Conservation (phyloP, 306 rosid species). For the Casuarina cunninghamiana region DNA sequence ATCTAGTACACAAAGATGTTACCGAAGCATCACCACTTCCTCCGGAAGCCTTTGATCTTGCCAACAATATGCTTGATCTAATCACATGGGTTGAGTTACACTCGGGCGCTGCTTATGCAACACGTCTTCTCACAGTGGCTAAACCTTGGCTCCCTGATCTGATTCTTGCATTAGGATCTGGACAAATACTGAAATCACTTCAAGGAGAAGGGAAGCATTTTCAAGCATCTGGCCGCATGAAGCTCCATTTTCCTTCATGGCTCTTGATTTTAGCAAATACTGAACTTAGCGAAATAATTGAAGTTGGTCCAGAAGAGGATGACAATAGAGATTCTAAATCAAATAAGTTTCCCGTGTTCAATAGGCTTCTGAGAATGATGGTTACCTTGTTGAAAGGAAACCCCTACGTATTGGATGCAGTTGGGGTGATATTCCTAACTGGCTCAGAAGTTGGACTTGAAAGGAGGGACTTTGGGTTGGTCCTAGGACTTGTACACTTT, state of each 20-base stretch:
- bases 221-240: conserved; percentile 24
- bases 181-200: too few relatives aligned
- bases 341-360: conserved; percentile 47
- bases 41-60: conserved; percentile 52
- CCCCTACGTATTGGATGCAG: conserved; percentile 47
- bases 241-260: too few relatives aligned
- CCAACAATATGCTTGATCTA: conserved; percentile 66
- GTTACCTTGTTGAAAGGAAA: conserved; percentile 53
- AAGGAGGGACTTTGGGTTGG: conserved; percentile 51
- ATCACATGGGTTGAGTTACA: conserved; percentile 53
- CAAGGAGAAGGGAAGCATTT: conserved; percentile 27
- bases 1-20: conserved; percentile 42
- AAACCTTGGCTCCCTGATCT: too few relatives aligned
- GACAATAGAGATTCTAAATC: conserved; percentile 27
- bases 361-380: conserved; percentile 50
- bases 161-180: too few relatives aligned
- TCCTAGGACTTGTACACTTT: conserved; percentile 69
- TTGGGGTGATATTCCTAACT: conserved; percentile 62
- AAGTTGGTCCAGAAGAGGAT: conserved; percentile 42
- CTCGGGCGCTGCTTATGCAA: conserved; percentile 62
- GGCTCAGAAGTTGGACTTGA: conserved; percentile 61
- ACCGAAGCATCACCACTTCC: conserved; percentile 41
- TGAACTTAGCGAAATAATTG: conserved; percentile 13
- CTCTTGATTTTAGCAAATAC: background rate
- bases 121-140: conserved; percentile 54